Percentiles rank a stretch among this genome's conserved stretches.
These are phyloP conservation scores for Chlorella vulgaris DNA, from an alignment of 139 green algal genomes.

Conservation along the genomic window DNA sequence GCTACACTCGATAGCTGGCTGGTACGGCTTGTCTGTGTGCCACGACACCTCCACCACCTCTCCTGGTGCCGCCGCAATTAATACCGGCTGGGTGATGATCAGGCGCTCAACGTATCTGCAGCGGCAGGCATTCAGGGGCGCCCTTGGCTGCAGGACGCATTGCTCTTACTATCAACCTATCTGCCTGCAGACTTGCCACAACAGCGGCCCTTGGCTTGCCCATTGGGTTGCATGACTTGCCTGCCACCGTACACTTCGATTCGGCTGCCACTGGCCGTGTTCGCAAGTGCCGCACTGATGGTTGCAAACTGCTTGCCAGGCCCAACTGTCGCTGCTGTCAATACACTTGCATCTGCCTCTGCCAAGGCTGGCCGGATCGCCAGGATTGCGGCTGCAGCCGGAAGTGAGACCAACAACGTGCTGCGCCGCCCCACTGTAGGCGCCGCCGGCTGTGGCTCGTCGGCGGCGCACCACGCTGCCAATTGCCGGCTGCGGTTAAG, in stretches of 20 bases:
- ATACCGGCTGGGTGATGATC: slow-evolving; percentile 9
- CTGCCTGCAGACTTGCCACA: too few species aligned
- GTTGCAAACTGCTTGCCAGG: not conserved
- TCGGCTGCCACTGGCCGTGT: not conserved
- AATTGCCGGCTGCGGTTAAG: too few species aligned
- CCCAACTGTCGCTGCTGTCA: not conserved
- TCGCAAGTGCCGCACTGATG: slow-evolving; percentile 1
- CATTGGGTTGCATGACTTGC: not conserved
- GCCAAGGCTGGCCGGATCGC: too few species aligned
- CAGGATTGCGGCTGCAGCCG: too few species aligned
- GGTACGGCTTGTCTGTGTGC: slow-evolving; percentile 21
- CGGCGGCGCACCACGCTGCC: too few species aligned
- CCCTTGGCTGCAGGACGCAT: not conserved
- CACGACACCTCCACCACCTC: slow-evolving; percentile 24
- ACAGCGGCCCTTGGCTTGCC: too few species aligned
- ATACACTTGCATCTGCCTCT: not conserved
- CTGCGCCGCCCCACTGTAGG: too few species aligned
- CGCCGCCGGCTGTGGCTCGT: too few species aligned
- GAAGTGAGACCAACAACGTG: too few species aligned
- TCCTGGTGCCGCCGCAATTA: slow-evolving; percentile 5
- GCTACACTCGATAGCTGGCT: not conserved
- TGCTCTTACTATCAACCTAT: not conserved
- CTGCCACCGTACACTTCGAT: slow-evolving; percentile 17
- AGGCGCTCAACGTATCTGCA: slow-evolving; percentile 27
- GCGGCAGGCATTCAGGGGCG: too few species aligned